A percentile compares a stretch with the other conserved stretches of the same genome.
phyloP scores from a whole-genome alignment of 75 land plant species.

The Cupressus sempervirens region DNA sequence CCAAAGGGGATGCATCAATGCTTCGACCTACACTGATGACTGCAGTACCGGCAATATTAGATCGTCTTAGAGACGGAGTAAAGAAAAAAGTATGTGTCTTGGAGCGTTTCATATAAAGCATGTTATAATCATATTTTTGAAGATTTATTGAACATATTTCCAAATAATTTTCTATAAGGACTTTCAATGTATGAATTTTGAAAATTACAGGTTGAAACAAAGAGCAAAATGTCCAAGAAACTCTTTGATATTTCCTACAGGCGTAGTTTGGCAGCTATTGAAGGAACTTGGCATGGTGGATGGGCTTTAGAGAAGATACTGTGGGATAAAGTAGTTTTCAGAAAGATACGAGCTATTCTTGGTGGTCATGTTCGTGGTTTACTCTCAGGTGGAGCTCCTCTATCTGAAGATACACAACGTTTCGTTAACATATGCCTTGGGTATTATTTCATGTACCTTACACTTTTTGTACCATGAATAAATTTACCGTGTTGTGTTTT shows the following conservation, averaged over 20 bases:
- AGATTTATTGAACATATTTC: slow-evolving; percentile 6
- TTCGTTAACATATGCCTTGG: slow-evolving; percentile 95
- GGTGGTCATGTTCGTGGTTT: slow-evolving; percentile 82
- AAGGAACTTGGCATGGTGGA: slow-evolving; percentile 89
- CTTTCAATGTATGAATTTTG: slow-evolving; percentile 4
- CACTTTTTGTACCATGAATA: background rate
- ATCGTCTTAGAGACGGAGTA: slow-evolving; percentile 92
- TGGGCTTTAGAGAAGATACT: slow-evolving; percentile 64
- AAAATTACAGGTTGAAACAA: slow-evolving; percentile 59
- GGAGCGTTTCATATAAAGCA: background rate
- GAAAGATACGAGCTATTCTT: slow-evolving; percentile 53
- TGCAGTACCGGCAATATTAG: slow-evolving; percentile 91
- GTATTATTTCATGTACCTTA: slow-evolving; percentile 28
- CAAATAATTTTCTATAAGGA: slow-evolving; percentile 4
- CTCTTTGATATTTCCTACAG: slow-evolving; percentile 72
- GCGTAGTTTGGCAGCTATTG: slow-evolving; percentile 67
- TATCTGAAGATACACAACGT: slow-evolving; percentile 88
- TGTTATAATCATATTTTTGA: background rate
- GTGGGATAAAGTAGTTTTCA: slow-evolving; percentile 79
- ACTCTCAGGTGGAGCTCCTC: slow-evolving; percentile 97
- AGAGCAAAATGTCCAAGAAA: slow-evolving; percentile 61
- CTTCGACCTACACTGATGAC: slow-evolving; percentile 79
- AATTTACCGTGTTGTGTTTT: background rate
- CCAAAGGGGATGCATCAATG: slow-evolving; percentile 79
- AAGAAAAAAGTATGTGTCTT: slow-evolving; percentile 58